Evolutionary conservation across 2,329 filamentous ascomycete species (phyloP), one percentile per base, ranked within the genome.

Genomic region (Hypoxylon sp.): DNA sequence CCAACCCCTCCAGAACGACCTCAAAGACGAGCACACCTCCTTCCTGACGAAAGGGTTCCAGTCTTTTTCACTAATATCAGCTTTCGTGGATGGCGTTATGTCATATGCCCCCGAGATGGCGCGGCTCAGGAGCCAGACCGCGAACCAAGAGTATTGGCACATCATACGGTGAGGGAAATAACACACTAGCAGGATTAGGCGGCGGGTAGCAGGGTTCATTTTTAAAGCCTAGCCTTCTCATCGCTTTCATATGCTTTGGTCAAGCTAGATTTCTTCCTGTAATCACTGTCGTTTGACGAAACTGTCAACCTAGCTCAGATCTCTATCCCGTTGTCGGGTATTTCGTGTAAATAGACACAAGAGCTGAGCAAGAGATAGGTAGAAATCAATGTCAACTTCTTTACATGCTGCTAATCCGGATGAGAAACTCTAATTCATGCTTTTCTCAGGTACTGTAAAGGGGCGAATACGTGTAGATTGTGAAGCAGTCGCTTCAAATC

Each of bases 81-180:
- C 22, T 67, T 70, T 35, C 31, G n/a, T 10, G 46, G 59, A 5
- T 70, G 63, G 63, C 55, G 55, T 3, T 70, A 61, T 26, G 67
- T 70, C 9, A 64, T 39, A 24, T 67, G 54, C 8, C 62, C 58
- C 5, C 47, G 17, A n/a, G 35, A 37, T 4, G 17, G 33, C 14
- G 19, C 22, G 5, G 48, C 33, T 42, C 29, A 46, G 24, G 10
- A n/a, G 17, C 11, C 35, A 5, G 13, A 37, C 35, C 39, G 17
- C 1, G 17, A 2, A 22, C 39, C 39, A 11, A 10, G 39, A 22
- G 5, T 44, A 22, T 22, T 22, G 3, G 39, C 39, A 44, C 17
- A 9, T 19, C 5, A 44, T 4, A 19, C 17, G 39, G 8, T 3
- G 14, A 44, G 39, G 39, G 17, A 44, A 9, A 22, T 44, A 44